phyloP scores from a whole-genome alignment of 2,329 filamentous ascomycete species.

The Phyllosticta citriasiana region DNA sequence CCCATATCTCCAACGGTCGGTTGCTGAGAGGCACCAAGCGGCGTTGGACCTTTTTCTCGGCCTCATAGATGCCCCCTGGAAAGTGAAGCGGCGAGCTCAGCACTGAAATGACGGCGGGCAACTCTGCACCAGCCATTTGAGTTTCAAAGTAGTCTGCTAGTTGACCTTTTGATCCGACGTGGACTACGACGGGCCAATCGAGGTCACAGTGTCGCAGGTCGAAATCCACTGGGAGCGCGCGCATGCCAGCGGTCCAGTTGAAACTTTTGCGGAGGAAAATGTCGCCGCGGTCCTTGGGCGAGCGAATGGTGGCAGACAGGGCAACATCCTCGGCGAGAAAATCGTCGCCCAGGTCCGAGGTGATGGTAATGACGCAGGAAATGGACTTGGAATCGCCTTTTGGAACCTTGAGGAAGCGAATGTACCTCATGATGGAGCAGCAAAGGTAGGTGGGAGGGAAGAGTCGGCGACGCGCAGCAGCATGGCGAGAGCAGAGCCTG shows the following conservation, averaged over 20 bases:
- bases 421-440: slow-evolving; percentile 37
- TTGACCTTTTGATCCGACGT: slow-evolving; percentile 26
- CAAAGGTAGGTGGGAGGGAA: neutral
- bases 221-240: slow-evolving; percentile 35
- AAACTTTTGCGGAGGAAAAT: slow-evolving; percentile 34
- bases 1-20: slow-evolving; percentile 44
- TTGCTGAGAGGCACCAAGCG: slow-evolving; percentile 37
- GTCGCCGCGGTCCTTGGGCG: slow-evolving; percentile 22
- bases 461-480: neutral
- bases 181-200: slow-evolving; percentile 30
- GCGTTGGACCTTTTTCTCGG: slow-evolving; percentile 46
- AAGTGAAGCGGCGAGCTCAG: slow-evolving; percentile 42
- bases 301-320: slow-evolving; percentile 31
- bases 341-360: slow-evolving; percentile 58
- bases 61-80: slow-evolving; percentile 28
- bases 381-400: slow-evolving; percentile 35
- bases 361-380: slow-evolving; percentile 50
- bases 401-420: slow-evolving; percentile 60
- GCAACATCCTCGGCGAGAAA: slow-evolving; percentile 44
- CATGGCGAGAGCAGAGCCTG: neutral
- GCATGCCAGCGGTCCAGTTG: slow-evolving; percentile 35
- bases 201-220: slow-evolving; percentile 29
- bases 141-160: slow-evolving; percentile 20
- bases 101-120: slow-evolving; percentile 45
- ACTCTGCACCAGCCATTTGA: slow-evolving; percentile 17